phyloP scores from a whole-genome alignment of 2,329 filamentous ascomycete genomes.

The Fusarium sp. region DNA sequence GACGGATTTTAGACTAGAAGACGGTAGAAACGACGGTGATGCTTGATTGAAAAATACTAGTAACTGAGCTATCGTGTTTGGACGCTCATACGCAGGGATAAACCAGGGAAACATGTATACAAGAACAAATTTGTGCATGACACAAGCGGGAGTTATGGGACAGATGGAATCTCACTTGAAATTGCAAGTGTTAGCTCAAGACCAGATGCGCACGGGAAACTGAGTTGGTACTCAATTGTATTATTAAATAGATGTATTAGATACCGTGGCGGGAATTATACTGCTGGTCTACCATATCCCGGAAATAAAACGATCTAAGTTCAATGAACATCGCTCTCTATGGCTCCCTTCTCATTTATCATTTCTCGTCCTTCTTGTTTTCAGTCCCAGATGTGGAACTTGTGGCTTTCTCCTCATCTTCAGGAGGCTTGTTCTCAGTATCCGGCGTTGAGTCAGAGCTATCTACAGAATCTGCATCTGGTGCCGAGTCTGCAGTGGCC shows the following conservation, averaged over 20 bases:
- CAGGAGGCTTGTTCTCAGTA: conserved; percentile 6
- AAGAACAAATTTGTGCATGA: background rate
- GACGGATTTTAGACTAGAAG: background rate
- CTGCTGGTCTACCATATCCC: background rate
- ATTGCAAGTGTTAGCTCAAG: background rate
- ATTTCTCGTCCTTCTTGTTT: conserved; percentile 20
- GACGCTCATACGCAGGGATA: background rate
- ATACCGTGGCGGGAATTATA: conserved; percentile 1
- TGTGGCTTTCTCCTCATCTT: conserved; percentile 13
- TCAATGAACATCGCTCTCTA: background rate
- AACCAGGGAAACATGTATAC: background rate
- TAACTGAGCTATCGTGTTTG: background rate
- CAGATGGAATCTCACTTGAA: background rate
- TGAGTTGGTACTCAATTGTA: conserved; percentile 6
- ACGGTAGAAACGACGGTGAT: background rate
- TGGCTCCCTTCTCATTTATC: conserved; percentile 10
- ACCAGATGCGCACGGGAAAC: background rate
- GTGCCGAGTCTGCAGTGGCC: background rate
- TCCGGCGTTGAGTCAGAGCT: conserved; percentile 9
- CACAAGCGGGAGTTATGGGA: background rate
- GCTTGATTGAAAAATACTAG: background rate
- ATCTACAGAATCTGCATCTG: background rate
- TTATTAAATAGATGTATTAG: conserved; percentile 18
- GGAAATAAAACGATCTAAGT: background rate
- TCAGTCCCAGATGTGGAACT: conserved; percentile 13